Conservation (phyloP, 257 asterid genomes). For the Solanum chmielewskii region DNA sequence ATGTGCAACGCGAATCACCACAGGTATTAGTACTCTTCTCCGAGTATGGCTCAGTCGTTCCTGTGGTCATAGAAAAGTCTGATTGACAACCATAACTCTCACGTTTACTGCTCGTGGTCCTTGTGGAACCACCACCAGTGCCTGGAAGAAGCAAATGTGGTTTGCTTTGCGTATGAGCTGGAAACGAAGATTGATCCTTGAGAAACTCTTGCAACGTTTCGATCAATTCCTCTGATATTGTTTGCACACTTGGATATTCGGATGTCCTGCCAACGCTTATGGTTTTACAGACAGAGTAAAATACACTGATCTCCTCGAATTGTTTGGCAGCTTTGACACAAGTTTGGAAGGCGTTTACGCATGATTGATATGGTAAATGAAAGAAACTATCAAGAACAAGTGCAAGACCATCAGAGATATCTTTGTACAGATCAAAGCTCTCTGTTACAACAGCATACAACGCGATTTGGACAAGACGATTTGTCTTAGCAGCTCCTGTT, state of each 20-base stretch:
- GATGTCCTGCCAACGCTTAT: slow-evolving; percentile 63
- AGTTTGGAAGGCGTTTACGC: slow-evolving; percentile 56
- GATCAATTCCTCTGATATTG: slow-evolving; percentile 54
- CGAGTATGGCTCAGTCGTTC: slow-evolving; percentile 17
- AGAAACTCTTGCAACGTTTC: slow-evolving; percentile 64
- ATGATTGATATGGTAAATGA: slow-evolving; percentile 56
- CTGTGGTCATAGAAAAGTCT: slow-evolving; percentile 24
- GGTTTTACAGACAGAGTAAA: slow-evolving; percentile 43
- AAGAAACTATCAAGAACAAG: slow-evolving; percentile 63
- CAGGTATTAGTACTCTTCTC: slow-evolving; percentile 7
- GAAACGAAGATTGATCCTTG: slow-evolving; percentile 73
- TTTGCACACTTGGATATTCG: slow-evolving; percentile 59
- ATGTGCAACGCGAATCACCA: slow-evolving; percentile 35
- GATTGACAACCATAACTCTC: slow-evolving; percentile 36
- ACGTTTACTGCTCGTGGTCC: neutral
- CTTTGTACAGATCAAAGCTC: slow-evolving; percentile 64
- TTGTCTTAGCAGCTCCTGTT: slow-evolving; percentile 48
- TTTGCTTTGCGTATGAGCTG: slow-evolving; percentile 1
- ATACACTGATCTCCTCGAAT: slow-evolving; percentile 49
- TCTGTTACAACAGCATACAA: slow-evolving; percentile 69
- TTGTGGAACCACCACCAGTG: neutral
- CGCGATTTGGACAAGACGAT: slow-evolving; percentile 45
- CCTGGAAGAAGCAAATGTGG: neutral
- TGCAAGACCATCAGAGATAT: slow-evolving; percentile 64
- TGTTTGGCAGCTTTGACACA: slow-evolving; percentile 68